Base-by-base conservation (phyloP, 2,329 filamentous ascomycete genomes). In the Teratosphaeria zuluensis region DNA sequence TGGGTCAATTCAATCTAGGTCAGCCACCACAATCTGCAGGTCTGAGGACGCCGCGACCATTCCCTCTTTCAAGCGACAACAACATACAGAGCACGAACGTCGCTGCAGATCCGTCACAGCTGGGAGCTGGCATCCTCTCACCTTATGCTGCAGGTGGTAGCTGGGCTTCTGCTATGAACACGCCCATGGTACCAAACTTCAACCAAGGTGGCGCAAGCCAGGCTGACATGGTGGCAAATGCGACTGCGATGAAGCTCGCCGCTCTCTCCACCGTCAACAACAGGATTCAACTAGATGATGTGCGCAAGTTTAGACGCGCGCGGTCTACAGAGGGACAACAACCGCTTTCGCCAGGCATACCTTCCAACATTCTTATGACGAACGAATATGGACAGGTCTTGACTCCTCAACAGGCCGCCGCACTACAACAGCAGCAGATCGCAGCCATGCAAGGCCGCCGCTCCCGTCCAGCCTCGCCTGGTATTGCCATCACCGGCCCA, bases 101-200 rank as follows among this genome's bases (percentile, higher is more conserved):
- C 38, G 84, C 88, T 1, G 83, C 83, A 24, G 89, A 95, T 55
- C 85, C 84, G 64, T 60, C 57, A 16, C 81, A 84, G 56, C 4
- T 55, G 14, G 54, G 54, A 8, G 72, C 77, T n/a, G 90, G 92
- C 58, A 80, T 95, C 68, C 90, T 99, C 59, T 97, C 94, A 19
- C 94, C 94, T 0, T 92, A 85, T 69, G 80, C 87, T 38, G 83
- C 87, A 56, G 90, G 90, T 72, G 90, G 90, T 58, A 97, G 94
- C 78, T 99, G 94, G 94, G 94, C 94, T 28, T 97, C 94, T 8
- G 95, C 96, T 89, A 87, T 95, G 63, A 97, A 96, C 76, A 99
- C 94, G 1, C 94, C 94, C 1, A 95, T 97, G 88, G 89, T 92
- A 4, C 78, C 90, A 48, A 92, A 86, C 65, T 99, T 97, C 74